Conservation (phyloP, 75 land plant species). For the Picea glauca region DNA sequence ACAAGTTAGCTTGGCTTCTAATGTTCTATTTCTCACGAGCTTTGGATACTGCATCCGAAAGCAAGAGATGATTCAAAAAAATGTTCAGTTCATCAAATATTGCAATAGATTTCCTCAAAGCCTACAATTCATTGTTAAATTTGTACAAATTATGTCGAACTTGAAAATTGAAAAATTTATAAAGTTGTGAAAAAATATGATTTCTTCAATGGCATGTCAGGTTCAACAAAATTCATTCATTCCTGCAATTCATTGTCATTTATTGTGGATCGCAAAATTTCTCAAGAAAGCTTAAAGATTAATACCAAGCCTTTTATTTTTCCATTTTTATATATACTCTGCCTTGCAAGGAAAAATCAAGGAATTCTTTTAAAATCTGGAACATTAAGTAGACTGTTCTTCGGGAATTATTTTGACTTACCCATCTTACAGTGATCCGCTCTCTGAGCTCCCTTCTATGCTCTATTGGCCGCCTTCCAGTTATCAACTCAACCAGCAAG, state of each 20-base stretch:
- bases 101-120: too few relatives aligned
- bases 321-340: too few relatives aligned
- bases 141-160: too few relatives aligned
- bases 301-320: too few relatives aligned
- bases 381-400: neutral
- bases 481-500: conserved; percentile 69
- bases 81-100: too few relatives aligned
- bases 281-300: neutral
- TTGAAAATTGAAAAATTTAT: too few relatives aligned
- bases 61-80: neutral
- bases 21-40: too few relatives aligned
- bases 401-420: conserved; percentile 16
- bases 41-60: neutral
- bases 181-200: neutral
- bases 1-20: too few relatives aligned
- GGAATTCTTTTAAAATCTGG: neutral
- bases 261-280: neutral
- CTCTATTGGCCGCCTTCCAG: conserved; percentile 89
- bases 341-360: too few relatives aligned
- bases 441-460: conserved; percentile 53
- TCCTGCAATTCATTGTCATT: neutral
- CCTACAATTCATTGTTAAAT: too few relatives aligned
- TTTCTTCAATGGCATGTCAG: neutral
- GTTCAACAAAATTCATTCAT: neutral
- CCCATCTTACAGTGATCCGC: conserved; percentile 83